These are phyloP conservation scores for Camellia oleifera DNA, from an alignment of 179 eudicot genomes.

Conservation along the genomic window DNA sequence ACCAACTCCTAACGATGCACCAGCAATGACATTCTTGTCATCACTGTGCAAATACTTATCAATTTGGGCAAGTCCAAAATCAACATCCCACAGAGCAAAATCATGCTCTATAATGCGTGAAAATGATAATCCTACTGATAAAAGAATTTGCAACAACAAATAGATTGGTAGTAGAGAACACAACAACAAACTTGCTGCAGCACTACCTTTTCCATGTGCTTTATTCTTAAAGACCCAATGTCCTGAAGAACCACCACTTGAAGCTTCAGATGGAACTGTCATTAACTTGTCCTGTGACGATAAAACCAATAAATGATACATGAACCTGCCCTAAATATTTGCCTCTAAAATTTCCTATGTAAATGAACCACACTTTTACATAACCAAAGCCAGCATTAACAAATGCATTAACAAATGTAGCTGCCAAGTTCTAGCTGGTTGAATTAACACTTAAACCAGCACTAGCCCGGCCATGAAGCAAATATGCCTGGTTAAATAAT, in stretches of 20 bases:
- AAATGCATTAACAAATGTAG: conserved; percentile 98
- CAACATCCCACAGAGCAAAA: no score
- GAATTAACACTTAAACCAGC: conserved; percentile 87
- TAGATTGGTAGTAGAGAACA: no score
- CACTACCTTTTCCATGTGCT: neutral
- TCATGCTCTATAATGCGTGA: no score
- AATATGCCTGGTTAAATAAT: conserved; percentile 60
- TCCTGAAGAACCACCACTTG: conserved; percentile 71
- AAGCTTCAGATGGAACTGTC: conserved; percentile 45
- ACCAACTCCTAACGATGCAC: no score
- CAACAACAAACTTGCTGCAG: no score
- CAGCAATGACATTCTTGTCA: no score
- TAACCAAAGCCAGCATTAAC: conserved; percentile 98
- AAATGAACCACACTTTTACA: conserved; percentile 32
- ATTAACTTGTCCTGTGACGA: conserved; percentile 24
- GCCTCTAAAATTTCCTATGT: neutral
- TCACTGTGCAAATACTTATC: no score
- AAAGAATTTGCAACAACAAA: no score
- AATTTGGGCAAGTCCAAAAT: no score
- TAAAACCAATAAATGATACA: neutral
- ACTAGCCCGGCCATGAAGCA: conserved; percentile 95
- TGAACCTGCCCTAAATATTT: neutral
- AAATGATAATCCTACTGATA: no score
- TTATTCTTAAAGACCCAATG: conserved; percentile 96
- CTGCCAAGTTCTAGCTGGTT: conserved; percentile 93